Conservation (phyloP, 2,329 filamentous ascomycete species). For the Phyllosticta citribraziliensis region DNA sequence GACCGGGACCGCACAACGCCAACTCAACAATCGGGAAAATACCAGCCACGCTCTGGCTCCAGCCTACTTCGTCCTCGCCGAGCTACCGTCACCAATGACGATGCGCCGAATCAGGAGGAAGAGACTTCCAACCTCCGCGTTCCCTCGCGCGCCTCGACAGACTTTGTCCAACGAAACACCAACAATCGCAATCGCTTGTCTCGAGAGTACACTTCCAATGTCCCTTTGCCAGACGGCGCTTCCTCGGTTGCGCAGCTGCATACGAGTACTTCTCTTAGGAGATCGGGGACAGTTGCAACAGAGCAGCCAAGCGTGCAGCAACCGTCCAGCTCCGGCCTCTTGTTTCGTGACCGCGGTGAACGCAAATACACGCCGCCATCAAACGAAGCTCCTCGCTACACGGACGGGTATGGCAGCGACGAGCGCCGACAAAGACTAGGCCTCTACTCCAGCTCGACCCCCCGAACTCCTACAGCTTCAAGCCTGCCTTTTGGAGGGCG, state of each 20-base stretch:
- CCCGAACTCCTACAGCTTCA: background rate
- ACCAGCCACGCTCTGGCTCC: background rate
- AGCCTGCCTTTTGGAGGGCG: background rate
- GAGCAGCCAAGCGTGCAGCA: background rate
- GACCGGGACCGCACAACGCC: constrained; percentile 9
- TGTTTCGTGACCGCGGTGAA: constrained; percentile 8
- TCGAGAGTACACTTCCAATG: constrained; percentile 27
- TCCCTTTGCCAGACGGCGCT: constrained; percentile 26
- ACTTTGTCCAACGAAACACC: constrained; percentile 23
- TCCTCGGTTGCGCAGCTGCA: constrained; percentile 20
- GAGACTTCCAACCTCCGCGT: constrained; percentile 34
- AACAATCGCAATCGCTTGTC: constrained; percentile 21
- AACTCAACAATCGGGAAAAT: constrained; percentile 1
- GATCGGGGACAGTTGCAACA: constrained; percentile 2
- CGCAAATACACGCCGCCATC: constrained; percentile 1
- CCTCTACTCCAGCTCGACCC: constrained; percentile 3
- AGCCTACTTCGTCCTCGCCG: constrained; percentile 6
- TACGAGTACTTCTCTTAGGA: constrained; percentile 1
- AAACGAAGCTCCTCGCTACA: background rate
- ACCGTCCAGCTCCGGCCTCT: background rate
- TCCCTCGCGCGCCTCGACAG: constrained; percentile 40
- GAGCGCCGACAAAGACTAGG: constrained; percentile 7
- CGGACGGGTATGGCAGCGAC: background rate
- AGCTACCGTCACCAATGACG: constrained; percentile 9
- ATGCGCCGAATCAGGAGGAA: constrained; percentile 21